Conservation (phyloP, 176 grass and related monocot genomes). For the Oryza glaberrima region DNA sequence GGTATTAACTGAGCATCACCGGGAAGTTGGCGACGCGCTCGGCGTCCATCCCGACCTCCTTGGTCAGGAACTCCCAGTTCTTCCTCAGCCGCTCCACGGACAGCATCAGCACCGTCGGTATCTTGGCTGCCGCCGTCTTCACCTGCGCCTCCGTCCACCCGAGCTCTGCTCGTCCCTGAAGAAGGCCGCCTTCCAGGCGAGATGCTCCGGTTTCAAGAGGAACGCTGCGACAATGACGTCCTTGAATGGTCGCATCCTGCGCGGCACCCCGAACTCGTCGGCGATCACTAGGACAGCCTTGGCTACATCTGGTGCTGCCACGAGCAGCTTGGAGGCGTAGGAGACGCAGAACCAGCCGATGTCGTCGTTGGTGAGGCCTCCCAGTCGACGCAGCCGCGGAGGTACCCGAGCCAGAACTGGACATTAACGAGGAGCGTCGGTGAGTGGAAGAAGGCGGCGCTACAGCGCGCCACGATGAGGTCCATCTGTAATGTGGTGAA, state of each 20-base stretch:
- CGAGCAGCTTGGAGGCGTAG: constrained; percentile 43
- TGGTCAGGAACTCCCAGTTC: constrained; percentile 45
- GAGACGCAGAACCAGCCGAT: constrained; percentile 36
- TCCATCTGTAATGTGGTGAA: constrained; percentile 38
- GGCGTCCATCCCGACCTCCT: constrained; percentile 41
- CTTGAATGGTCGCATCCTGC: constrained; percentile 38
- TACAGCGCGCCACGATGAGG: constrained; percentile 32
- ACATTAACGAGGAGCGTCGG: constrained; percentile 16
- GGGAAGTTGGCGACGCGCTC: constrained; percentile 40
- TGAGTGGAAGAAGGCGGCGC: constrained; percentile 35
- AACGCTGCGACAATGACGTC: constrained; percentile 37
- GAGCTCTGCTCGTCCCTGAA: constrained; percentile 36
- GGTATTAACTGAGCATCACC: constrained; percentile 40
- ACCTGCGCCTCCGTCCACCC: constrained; percentile 53
- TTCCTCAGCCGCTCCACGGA: constrained; percentile 40
- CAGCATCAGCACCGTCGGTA: constrained; percentile 32
- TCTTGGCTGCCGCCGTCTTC: constrained; percentile 36
- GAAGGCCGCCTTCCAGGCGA: constrained; percentile 38
- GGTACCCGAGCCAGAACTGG: constrained; percentile 36
- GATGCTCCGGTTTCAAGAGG: constrained; percentile 32
- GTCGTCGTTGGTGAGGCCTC: constrained; percentile 35
- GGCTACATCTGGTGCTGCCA: constrained; percentile 19
- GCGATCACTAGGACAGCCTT: constrained; percentile 30
- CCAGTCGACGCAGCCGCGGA: constrained; percentile 22
- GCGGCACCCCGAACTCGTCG: constrained; percentile 37